Percentiles rank a stretch among this genome's conserved stretches.
phyloP scores from a whole-genome alignment of 306 rosid genomes.

The Crataegus laevigata region DNA sequence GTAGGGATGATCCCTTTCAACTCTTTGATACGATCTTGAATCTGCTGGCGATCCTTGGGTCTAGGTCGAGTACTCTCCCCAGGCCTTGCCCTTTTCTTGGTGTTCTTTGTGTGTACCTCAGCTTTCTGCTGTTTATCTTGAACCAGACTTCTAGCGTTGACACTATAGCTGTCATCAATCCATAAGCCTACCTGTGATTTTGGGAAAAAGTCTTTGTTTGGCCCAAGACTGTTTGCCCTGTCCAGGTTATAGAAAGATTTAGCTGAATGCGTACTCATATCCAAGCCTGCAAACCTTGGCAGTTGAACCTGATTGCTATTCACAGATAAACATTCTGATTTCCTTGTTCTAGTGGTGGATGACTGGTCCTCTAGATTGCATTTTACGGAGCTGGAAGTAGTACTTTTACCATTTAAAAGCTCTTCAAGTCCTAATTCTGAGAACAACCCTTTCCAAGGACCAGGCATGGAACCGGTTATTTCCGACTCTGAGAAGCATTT shows the following conservation, averaged over 20 bases:
- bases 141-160: conserved; percentile 27
- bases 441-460: conserved; percentile 50
- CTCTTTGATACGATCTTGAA: conserved; percentile 87
- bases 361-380: conserved; percentile 36
- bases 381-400: conserved; percentile 27
- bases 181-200: conserved; percentile 47
- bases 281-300: conserved; percentile 19
- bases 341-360: conserved; percentile 30
- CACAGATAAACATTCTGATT: conserved; percentile 30
- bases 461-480: conserved; percentile 13
- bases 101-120: conserved; percentile 43
- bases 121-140: conserved; percentile 30
- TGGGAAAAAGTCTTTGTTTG: conserved; percentile 41
- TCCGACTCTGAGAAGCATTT: conserved; percentile 39
- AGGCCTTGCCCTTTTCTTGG: conserved; percentile 63
- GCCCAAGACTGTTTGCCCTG: conserved; percentile 18
- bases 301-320: conserved; percentile 26
- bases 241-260: conserved; percentile 25
- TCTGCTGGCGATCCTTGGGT: conserved; percentile 96
- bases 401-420: conserved; percentile 43
- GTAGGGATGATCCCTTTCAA: conserved; percentile 76
- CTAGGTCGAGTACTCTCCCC: conserved; percentile 77
- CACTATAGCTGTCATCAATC: conserved; percentile 54
- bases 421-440: conserved; percentile 60
- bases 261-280: conserved; percentile 20